phyloP scores from a whole-genome alignment of 2,329 filamentous ascomycete species.

The Fusarium sp. region DNA sequence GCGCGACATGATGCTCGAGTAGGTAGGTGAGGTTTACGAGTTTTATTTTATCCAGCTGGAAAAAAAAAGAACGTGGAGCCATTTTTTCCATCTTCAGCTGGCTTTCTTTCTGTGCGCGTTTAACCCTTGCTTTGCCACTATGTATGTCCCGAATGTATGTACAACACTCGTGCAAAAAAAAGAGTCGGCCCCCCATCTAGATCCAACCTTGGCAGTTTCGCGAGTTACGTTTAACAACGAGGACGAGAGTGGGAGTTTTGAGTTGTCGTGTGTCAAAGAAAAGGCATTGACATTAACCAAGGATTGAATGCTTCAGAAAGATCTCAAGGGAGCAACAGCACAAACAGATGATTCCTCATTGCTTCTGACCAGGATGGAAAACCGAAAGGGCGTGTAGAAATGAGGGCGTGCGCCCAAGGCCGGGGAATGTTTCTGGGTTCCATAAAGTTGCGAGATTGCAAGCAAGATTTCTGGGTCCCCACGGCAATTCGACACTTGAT shows the following conservation, averaged over 20 bases:
- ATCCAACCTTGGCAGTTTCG: conserved; percentile 37
- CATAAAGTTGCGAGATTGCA: conserved; percentile 37
- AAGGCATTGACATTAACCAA: not conserved
- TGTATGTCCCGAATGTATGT: not conserved
- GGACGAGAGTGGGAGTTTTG: not conserved
- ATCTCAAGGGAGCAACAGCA: not conserved
- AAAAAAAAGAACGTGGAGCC: not conserved
- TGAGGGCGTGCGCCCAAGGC: conserved; percentile 31
- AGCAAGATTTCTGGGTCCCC: conserved; percentile 15
- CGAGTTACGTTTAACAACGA: not conserved
- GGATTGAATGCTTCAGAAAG: not conserved
- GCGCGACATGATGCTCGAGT: not conserved
- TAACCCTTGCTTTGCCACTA: not conserved
- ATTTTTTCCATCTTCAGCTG: not conserved
- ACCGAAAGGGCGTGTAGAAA: conserved; percentile 5
- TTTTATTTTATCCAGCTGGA: not conserved
- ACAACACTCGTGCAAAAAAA: not conserved
- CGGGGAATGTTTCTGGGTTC: conserved; percentile 23
- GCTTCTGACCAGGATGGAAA: not conserved
- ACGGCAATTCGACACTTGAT: not conserved
- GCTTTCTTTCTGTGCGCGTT: not conserved
- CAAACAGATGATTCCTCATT: not conserved
- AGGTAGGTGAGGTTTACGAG: not conserved
- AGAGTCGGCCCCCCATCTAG: not conserved
- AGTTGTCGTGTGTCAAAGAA: not conserved